Percentiles rank a stretch among this genome's conserved stretches.
phyloP scores from a whole-genome alignment of 192 early-diverging fungal species.

The Podila clonocystis region DNA sequence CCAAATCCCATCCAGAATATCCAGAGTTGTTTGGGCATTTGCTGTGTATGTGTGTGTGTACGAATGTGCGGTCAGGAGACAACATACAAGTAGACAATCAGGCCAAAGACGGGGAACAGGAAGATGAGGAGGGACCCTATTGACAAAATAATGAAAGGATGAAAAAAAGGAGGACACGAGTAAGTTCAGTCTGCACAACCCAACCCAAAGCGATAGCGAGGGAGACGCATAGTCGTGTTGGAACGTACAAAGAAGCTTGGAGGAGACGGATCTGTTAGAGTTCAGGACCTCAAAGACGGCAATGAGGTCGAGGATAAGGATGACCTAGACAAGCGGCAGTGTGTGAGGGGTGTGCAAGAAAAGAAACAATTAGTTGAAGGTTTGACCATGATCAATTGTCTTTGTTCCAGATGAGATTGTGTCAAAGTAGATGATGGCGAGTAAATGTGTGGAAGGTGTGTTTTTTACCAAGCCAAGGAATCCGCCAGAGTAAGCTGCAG shows the following conservation, averaged over 20 bases:
- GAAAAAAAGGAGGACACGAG: too few species aligned
- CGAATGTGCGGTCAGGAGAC: not conserved
- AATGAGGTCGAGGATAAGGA: conserved; percentile 67
- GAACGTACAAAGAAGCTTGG: conserved; percentile 58
- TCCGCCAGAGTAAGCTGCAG: conserved; percentile 34
- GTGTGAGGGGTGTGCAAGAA: not conserved
- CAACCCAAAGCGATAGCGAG: too few species aligned
- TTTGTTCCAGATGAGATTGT: too few species aligned
- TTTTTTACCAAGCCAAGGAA: conserved; percentile 37
- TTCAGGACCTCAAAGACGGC: conserved; percentile 67
- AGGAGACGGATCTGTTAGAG: conserved; percentile 51
- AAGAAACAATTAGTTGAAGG: not conserved
- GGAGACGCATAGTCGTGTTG: not conserved
- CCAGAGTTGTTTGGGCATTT: too few species aligned
- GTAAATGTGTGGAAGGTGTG: not conserved
- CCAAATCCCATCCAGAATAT: too few species aligned
- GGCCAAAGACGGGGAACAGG: conserved; percentile 67
- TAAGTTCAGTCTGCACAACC: too few species aligned
- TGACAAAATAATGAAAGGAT: not conserved
- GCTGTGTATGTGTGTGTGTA: too few species aligned
- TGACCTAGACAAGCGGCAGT: conserved; percentile 23
- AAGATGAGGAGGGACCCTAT: conserved; percentile 65
- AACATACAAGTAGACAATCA: conserved; percentile 71
- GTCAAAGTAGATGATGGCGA: too few species aligned
- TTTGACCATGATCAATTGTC: not conserved